Conservation (phyloP, 2,329 filamentous ascomycete genomes). For the Gyromitra esculenta region DNA sequence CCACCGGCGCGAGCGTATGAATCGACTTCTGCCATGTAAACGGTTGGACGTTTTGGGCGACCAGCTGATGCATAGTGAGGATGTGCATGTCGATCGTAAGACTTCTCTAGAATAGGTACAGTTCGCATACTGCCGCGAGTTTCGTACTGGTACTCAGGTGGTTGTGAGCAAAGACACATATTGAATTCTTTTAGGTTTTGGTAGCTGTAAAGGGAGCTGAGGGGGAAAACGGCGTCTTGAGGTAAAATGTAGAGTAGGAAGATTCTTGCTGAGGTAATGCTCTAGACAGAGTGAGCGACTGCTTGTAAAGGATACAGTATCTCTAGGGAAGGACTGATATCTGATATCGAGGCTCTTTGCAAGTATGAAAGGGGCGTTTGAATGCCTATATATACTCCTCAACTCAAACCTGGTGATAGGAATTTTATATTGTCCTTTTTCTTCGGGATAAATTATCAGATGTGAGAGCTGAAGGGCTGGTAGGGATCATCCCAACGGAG, state of each 20-base stretch:
- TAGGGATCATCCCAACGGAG: constrained; percentile 41
- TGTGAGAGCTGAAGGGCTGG: constrained; percentile 36
- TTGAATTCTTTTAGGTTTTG: constrained; percentile 19
- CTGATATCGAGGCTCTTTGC: constrained; percentile 18
- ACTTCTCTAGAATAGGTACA: constrained; percentile 43
- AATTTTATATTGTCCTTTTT: constrained; percentile 5
- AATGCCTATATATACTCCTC: constrained; percentile 40
- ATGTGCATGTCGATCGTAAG: constrained; percentile 46
- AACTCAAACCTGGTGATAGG: neutral
- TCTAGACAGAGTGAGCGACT: neutral
- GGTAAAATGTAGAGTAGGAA: neutral
- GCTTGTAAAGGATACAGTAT: constrained; percentile 6
- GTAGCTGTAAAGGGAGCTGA: neutral
- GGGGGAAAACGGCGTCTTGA: neutral
- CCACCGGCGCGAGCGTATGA: constrained; percentile 23
- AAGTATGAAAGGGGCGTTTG: constrained; percentile 2
- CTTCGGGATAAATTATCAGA: constrained; percentile 38
- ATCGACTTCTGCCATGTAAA: constrained; percentile 33
- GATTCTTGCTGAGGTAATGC: neutral
- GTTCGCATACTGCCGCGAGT: constrained; percentile 22
- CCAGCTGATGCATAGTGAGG: constrained; percentile 25
- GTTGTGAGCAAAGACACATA: constrained; percentile 44
- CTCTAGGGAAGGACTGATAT: constrained; percentile 19
- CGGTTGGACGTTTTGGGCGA: constrained; percentile 34
- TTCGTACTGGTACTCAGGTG: constrained; percentile 46